These are phyloP conservation scores for Colletotrichum sp. DNA, from an alignment of 2,329 filamentous ascomycete genomes.

Conservation along the genomic window DNA sequence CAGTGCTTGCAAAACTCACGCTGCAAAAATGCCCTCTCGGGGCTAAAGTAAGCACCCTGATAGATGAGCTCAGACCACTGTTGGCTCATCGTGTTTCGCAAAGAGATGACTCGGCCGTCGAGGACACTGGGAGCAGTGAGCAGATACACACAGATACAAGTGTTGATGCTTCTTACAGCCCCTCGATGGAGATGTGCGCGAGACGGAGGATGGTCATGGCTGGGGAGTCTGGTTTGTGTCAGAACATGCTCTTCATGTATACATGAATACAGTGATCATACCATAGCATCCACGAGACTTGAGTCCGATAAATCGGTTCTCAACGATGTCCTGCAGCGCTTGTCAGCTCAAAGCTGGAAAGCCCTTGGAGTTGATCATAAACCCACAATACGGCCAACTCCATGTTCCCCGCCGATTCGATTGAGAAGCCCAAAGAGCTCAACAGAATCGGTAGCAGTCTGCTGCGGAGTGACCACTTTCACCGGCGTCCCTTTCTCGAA, in stretches of 20 bases:
- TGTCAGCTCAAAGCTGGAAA: fast-evolving
- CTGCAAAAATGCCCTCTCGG: constrained; percentile 25
- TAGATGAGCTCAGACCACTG: constrained; percentile 32
- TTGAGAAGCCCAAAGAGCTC: constrained; percentile 71
- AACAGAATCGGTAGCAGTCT: constrained; percentile 66
- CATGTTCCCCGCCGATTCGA: constrained; percentile 66
- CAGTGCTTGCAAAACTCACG: neutral
- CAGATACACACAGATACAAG: fast-evolving
- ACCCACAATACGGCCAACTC: constrained; percentile 72
- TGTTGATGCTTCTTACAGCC: constrained; percentile 37
- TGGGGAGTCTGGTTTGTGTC: constrained; percentile 18
- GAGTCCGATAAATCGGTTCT: constrained; percentile 44
- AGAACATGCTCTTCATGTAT: neutral
- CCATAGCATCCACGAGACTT: constrained; percentile 58
- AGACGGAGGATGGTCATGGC: constrained; percentile 29
- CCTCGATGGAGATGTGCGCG: constrained; percentile 54
- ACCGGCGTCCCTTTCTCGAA: constrained; percentile 72
- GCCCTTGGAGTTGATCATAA: fast-evolving
- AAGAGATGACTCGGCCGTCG: constrained; percentile 57
- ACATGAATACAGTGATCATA: neutral
- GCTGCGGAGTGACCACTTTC: constrained; percentile 60
- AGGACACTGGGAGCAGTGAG: constrained; percentile 37
- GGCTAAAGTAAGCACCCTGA: constrained; percentile 61
- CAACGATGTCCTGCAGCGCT: constrained; percentile 38
- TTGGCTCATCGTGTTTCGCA: constrained; percentile 59